These are phyloP conservation scores for Xylariaceae sp. DNA, from an alignment of 2,329 filamentous ascomycete genomes.

Conservation along the genomic window DNA sequence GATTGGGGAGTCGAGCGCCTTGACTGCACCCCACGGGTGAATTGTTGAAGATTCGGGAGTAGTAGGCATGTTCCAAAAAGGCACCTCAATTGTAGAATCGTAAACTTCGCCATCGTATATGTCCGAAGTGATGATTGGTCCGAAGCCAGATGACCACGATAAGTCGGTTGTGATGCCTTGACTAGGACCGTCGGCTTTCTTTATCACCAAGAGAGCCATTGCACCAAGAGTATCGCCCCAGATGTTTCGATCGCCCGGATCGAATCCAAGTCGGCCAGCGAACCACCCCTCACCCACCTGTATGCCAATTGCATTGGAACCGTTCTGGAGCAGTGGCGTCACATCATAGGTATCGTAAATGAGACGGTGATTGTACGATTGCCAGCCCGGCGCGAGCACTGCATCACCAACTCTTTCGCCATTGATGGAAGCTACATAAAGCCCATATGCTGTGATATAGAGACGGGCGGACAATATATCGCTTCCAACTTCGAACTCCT, in stretches of 20 bases:
- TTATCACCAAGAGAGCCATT: slow-evolving; percentile 29
- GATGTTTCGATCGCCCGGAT: slow-evolving; percentile 21
- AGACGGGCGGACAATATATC: slow-evolving; percentile 36
- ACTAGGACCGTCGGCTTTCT: slow-evolving; percentile 12
- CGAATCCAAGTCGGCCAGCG: slow-evolving; percentile 35
- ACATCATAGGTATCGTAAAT: slow-evolving; percentile 53
- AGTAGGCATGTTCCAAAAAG: slow-evolving; percentile 18
- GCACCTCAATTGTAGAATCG: slow-evolving; percentile 25
- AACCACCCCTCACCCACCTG: slow-evolving; percentile 53
- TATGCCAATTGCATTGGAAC: slow-evolving; percentile 40
- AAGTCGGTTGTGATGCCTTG: slow-evolving; percentile 27
- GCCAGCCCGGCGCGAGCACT: slow-evolving; percentile 49
- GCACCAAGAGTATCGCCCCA: slow-evolving; percentile 31
- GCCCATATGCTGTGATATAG: slow-evolving; percentile 43
- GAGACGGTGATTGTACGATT: slow-evolving; percentile 46
- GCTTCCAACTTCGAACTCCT: slow-evolving; percentile 26
- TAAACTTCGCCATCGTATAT: slow-evolving; percentile 32
- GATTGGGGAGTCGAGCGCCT: slow-evolving; percentile 18
- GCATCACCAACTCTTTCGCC: slow-evolving; percentile 37
- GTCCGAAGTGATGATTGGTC: slow-evolving; percentile 25
- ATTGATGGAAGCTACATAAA: slow-evolving; percentile 47
- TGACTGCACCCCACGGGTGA: slow-evolving; percentile 28
- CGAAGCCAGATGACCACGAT: slow-evolving; percentile 28
- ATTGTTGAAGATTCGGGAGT: slow-evolving; percentile 28
- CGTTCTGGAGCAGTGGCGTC: slow-evolving; percentile 34